Base-by-base conservation (phyloP, 2,329 filamentous ascomycete genomes). In the Trichoderma koningiopsis region DNA sequence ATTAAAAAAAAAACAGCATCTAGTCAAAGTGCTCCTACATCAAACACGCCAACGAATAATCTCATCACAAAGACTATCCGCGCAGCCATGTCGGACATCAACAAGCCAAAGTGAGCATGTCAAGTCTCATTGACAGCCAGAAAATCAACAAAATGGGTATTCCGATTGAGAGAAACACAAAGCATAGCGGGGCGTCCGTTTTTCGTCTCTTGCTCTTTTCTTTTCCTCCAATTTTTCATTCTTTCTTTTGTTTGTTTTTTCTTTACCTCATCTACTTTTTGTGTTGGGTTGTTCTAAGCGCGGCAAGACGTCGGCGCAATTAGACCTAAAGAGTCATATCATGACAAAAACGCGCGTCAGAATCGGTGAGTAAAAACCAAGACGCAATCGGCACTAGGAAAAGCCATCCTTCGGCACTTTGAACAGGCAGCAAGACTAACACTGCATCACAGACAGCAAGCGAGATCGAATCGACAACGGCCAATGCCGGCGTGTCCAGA, bases 51-150 rank as follows among this genome's bases (percentile, higher is more conserved):
- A 3, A 78, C 74, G 5, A 79, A 79, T 65, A 74, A 76, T 14
- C 74, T 75, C 73, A 77, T 80, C 65, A 74, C 75, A 40, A 75
- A 72, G 49, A 79, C 78, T 10, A 75, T 79, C 33, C 75, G 75
- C 5, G 65, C 74, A 5, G 77, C 77, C 35, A 77, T 79, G 73
- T 70, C 73, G 11, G 72, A 73, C 5, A 73, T 75, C 1, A 29
- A 75, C 1, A 29, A 75, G 3, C 72, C 73, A 5, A 43, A 24
- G 16, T 61, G 56, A 31, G 57, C 27, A 66, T 33, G 5, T 2
- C 14, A 22, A 33, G n/a, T 24, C 40, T 43, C 40, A 43, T 8
- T 8, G 16, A 43, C 13, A 35, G 40, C 16, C 40, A 43, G 5
- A 40, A 43, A n/a, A n/a, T 16, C 14, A 40, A 40, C 37, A 19